Evolutionary conservation across 495 filamentous ascomycete genomes (phyloP), one percentile per base, ranked within the genome.

Genomic region (Bryoglossum gracile): DNA sequence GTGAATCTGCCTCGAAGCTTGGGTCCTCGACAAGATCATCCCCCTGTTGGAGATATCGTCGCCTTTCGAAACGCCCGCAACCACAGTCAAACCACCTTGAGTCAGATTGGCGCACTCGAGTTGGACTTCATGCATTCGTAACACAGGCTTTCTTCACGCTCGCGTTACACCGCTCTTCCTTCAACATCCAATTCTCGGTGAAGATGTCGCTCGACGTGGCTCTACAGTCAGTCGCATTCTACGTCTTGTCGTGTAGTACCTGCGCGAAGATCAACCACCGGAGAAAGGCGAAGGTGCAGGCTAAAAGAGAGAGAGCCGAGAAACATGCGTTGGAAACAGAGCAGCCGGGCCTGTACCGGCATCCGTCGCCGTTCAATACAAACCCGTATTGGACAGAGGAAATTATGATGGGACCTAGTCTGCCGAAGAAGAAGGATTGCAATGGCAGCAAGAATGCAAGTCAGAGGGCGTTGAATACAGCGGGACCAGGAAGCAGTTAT

Each of bases 321-420:
- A 81, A 80, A 56, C 72, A 73, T 36, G 71, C 65, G 42, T 59
- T 77, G 38, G 67, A 85, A 42, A 74, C 72, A 49, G 77, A 87
- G 56, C 78, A 89, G 60, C 84, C 84, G 3, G 75, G 80, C 24
- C 67, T 78, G 4, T 92, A 91, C 60, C 71, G 76, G 13, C 89
- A 95, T 55, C 87, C 89, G 2, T 78, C 81, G 21, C 82, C 89
- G 4, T 89, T 85, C 62, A 78, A 77, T 41, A 92, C 87, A 23
- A 95, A 95, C 57, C 80, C 80, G 37, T 86, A 85, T 64, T 95
- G 89, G 89, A 65, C 66, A 6, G 86, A 91, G 53, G 89, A 95
- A 65, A 89, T 94, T 43, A 67, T 68, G 36, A 67, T 89, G 63
- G 89, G 89, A 0, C 89, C 89, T 4, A 80, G 80, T 0, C 75